Evolutionary conservation across 306 rosid genomes (phyloP).

Genomic region (Cicer cuneatum): DNA sequence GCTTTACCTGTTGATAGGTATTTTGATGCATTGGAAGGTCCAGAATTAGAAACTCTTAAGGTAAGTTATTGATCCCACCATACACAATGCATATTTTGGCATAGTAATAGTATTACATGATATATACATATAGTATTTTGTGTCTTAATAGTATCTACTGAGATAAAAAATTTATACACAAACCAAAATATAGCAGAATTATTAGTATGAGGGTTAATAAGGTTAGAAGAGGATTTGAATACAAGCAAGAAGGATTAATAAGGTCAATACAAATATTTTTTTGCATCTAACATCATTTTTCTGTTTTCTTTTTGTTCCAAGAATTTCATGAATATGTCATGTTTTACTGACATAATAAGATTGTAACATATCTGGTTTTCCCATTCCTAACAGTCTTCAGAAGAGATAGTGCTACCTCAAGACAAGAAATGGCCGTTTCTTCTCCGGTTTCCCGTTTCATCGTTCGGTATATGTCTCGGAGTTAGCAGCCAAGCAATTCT

Average conservation of each 20-base stretch:
- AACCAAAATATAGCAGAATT: too few relatives aligned
- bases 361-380: conserved; percentile 29
- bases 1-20: conserved; percentile 70
- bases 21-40: conserved; percentile 71
- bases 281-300: not conserved
- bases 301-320: not conserved
- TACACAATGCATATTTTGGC: not conserved
- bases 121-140: not conserved
- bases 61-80: conserved; percentile 47
- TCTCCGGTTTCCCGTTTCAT: conserved; percentile 73
- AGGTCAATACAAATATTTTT: too few relatives aligned
- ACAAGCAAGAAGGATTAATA: too few relatives aligned
- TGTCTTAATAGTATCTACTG: too few relatives aligned
- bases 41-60: conserved; percentile 76
- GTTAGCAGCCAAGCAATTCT: conserved; percentile 90
- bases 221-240: too few relatives aligned
- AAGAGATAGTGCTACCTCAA: conserved; percentile 79
- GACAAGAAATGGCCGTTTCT: conserved; percentile 87
- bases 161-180: too few relatives aligned
- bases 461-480: conserved; percentile 88
- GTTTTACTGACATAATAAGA: not conserved
- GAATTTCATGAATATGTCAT: not conserved
- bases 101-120: not conserved
- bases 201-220: too few relatives aligned
- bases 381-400: conserved; percentile 64